Evolutionary conservation across 441 rosid genomes (phyloP), one percentile per base, ranked within the genome.

Genomic region (Bocquillonia castaneifolia): DNA sequence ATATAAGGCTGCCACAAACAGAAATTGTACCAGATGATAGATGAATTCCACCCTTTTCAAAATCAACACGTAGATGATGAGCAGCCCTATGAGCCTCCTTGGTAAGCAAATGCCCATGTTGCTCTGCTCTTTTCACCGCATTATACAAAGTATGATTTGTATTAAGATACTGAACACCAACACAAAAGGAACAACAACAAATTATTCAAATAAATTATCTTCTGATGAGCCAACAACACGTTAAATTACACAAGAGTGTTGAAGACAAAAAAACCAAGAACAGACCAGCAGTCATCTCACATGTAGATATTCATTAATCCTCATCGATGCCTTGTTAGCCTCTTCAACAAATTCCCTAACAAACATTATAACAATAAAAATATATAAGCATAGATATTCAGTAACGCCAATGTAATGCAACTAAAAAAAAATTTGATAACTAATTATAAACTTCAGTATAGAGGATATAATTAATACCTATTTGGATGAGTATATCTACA

Each of bases 21-120:
- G 32, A 63, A 68, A 28, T 77, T 70, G 58, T 77, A 90, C 98
- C 94, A 61, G 79, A 64, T 70, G 81, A 71, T 25, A 94, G 90
- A 87, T 94, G 98, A 66, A 94, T 92, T 86, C 99, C 98, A 64
- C 98, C 98, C 78, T 83, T 86, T 78, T 94, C 97, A 83, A 92
- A 83, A 80, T 94, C 99, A 71, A 82, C 64, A 14, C 87, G 83
- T 53, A 94, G 83, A 72, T 86, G 77, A 64, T 64, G 81, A 9
- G 99, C 94, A 20, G 98, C 88, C 81, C 95, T 88, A 63, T 74
- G 78, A 79, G 98, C 96, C 84, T 95, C 98, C 73, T 73, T 75
- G 47, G 90, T 67, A 74, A 90, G 89, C 77, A 82, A 79, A 69
- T 81, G 74, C 26, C 82, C 79, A 74, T 90, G 91, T 76, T 67